Conservation (phyloP, 139 green algal species). For the Diplosphaera chodatii region DNA sequence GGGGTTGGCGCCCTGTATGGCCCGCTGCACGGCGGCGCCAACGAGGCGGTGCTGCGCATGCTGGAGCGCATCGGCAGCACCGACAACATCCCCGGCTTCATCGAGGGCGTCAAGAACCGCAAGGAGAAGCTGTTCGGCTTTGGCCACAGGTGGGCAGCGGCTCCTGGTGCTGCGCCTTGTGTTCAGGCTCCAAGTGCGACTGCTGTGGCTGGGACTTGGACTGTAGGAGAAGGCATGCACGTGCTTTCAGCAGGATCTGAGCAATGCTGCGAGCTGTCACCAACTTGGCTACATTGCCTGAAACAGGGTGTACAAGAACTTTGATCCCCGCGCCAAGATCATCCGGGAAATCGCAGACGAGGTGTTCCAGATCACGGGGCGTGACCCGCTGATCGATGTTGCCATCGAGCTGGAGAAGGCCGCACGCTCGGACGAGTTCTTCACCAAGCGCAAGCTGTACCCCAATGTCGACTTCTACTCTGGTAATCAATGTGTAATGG, state of each 20-base stretch:
- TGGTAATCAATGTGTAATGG: too few relatives aligned
- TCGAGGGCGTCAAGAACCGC: conserved; percentile 65
- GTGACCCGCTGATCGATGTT: conserved; percentile 94
- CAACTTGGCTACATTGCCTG: too few relatives aligned
- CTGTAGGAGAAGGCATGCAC: too few relatives aligned
- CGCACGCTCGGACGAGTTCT: conserved; percentile 72
- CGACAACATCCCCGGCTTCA: conserved; percentile 66
- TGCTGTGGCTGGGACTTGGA: too few relatives aligned
- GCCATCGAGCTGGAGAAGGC: conserved; percentile 78
- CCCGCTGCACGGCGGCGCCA: conserved; percentile 94
- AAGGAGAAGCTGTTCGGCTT: conserved; percentile 93
- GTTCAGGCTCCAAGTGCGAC: too few relatives aligned
- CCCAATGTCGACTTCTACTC: conserved; percentile 99
- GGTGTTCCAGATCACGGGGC: conserved; percentile 85
- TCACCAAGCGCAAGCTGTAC: conserved; percentile 93
- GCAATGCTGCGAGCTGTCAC: too few relatives aligned
- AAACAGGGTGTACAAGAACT: conserved; percentile 99
- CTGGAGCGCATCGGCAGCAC: conserved; percentile 81
- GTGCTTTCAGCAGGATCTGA: too few relatives aligned
- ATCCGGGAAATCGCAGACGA: conserved; percentile 78
- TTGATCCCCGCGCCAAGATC: conserved; percentile 92
- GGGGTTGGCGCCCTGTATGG: conserved; percentile 97
- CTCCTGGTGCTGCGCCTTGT: too few relatives aligned
- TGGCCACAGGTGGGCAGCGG: conserved; percentile 73
- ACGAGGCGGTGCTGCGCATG: conserved; percentile 98